Evolutionary conservation across 495 filamentous ascomycete genomes (phyloP), one percentile per base, ranked within the genome.

Genomic region (Xylaria acuta): DNA sequence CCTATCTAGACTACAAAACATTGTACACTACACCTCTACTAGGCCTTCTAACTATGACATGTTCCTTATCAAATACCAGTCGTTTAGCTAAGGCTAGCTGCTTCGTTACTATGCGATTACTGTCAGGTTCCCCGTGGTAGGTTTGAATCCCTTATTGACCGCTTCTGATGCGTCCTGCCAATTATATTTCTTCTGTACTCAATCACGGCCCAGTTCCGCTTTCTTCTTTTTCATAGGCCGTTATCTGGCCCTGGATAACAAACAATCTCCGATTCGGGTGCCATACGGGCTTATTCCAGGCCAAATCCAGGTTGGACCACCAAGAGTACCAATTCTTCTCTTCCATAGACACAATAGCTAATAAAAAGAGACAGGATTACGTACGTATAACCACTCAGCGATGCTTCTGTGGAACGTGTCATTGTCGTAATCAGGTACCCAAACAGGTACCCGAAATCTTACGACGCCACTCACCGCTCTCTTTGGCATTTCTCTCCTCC

Each of bases 401-500:
- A 54, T 36, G 65, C 22, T 43, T 14, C 49, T 49, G 12, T 20
- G 65, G 51, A 56, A 67, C 45, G 30, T 67, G 49, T 38, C 49
- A 41, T 30, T 67, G 49, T 38, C 49, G 30, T 30, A 8, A 12
- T 67, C 49, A 38, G 64, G 47, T 67, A 56, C 49, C 64, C 49
- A 54, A 56, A 56, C 65, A 67, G 49, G 49, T 67, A 41, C 65
- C 47, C 36, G 65, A 43, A 41, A 56, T 56, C 65, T 49, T 22
- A 67, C 32, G 45, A 45, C 45, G 49, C 32, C 65, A 67, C 65
- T 67, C 65, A 67, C 65, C 65, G 65, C 65, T 67, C 65, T 56
- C 43, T 67, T 30, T 49, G 34, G 22, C 36, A 54, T 41, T 2
- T 43, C 49, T 51, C 14, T 56, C 47, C 34, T 51, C 49, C n/a